Base-by-base conservation (phyloP, 805 yeast genomes). In the Sungouiozyma ichnusensis region DNA sequence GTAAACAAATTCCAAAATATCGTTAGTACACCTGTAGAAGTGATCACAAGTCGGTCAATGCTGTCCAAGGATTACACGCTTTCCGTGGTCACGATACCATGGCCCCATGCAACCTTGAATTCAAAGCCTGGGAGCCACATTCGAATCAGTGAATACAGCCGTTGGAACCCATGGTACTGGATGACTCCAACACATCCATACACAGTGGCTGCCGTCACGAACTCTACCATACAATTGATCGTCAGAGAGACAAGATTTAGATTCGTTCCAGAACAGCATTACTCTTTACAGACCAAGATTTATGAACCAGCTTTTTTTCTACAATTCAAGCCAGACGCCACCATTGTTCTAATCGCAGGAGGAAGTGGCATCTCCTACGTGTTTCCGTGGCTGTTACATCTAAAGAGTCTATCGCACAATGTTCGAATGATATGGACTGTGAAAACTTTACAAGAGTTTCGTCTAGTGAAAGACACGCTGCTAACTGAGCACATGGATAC, bases 291-390 rank as follows among this genome's bases (percentile, higher is more conserved):
- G 6, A 11, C 6, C 11, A 24, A 24, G 29, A 24, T 24, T 11
- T 24, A 24, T 11, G 9, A 11, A 6, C 9, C 9, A 7, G 9
- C 29, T 24, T 7, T 11, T 6, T 11, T 24, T 16, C 72, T 75
- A 45, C 69, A 74, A 46, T 14, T 19, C 13, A 29, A 27, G 4
- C 58, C 63, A 33, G 67, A 74, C 0, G 78, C 74, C 0, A 71
- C 69, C 29, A 69, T 72, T 33, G 71, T 77, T 1, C 55, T 66
- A 14, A 67, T 81, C 16, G 66, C 81, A 1, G 90, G 88, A 13
- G 92, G 92, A 0, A 74, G 85, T 2, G 88, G 90, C 1, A 71
- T 82, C 9, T 77, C 87, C 0, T 72, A 72, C 41, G 82, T 80
- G 3, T 46, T 79, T 8, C 78, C 83, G 0, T 24, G 29, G 29